Percentiles rank a stretch among this genome's conserved stretches.
Evolutionary conservation across 129 eudicot genomes (phyloP).

Genomic region (Helianthus tuberosus): DNA sequence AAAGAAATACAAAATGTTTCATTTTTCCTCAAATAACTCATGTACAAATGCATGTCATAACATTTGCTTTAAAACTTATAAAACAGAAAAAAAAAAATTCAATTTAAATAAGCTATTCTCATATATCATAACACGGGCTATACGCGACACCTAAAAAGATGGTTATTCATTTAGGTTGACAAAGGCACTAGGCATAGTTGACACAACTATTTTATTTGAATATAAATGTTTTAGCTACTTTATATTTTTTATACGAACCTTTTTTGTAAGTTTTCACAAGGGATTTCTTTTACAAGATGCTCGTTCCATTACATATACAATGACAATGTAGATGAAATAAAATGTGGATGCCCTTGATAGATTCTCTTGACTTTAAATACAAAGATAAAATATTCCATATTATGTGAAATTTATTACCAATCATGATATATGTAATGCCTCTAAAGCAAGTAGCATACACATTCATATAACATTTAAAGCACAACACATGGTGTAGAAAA

Average conservation of each 20-base stretch:
- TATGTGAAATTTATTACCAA: not conserved
- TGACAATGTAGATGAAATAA: not conserved
- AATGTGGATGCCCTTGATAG: not conserved
- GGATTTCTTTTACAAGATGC: not conserved
- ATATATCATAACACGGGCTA: not conserved
- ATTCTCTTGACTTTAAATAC: not conserved
- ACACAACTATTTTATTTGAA: not conserved
- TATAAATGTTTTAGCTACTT: not conserved
- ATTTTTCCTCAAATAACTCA: not conserved
- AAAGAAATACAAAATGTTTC: not conserved
- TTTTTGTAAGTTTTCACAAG: not conserved
- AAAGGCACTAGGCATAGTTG: not conserved
- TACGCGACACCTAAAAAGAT: not conserved
- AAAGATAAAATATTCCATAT: not conserved
- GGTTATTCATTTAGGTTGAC: not conserved
- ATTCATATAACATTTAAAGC: not conserved
- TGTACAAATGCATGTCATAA: not conserved
- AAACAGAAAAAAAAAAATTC: not conserved
- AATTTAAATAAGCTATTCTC: not conserved
- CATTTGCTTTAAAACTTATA: not conserved
- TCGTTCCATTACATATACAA: not conserved
- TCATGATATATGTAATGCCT: not conserved
- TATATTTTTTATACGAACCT: not conserved
- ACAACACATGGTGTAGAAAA: not conserved
- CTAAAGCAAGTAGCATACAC: not conserved